These are phyloP conservation scores for Pseudogymnoascus sp. DNA, from an alignment of 2,329 filamentous ascomycete species.

Conservation along the genomic window DNA sequence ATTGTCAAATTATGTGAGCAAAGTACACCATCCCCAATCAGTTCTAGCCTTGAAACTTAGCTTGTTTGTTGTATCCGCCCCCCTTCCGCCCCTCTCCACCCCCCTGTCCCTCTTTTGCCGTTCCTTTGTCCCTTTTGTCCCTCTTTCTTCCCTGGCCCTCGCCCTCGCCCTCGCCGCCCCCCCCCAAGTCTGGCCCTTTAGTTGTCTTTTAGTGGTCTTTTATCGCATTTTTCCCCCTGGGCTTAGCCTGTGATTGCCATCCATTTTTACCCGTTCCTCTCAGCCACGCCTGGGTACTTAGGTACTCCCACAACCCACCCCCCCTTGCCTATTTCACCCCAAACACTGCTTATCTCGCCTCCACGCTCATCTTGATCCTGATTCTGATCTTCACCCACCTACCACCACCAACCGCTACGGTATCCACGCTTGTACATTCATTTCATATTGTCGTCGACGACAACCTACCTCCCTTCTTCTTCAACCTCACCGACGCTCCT, in stretches of 20 bases:
- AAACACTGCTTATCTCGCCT: not conserved
- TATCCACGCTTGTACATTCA: not conserved
- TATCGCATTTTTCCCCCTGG: not conserved
- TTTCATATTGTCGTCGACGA: not conserved
- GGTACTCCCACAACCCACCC: not conserved
- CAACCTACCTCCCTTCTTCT: not conserved
- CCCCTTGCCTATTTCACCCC: not conserved
- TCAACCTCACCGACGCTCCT: not conserved
- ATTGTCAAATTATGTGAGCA: not conserved
- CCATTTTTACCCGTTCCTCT: not conserved
- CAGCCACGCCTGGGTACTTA: not conserved
- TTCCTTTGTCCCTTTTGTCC: not conserved
- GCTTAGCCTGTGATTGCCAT: not conserved
- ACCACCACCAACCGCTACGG: not conserved
- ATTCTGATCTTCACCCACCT: conserved; percentile 3
- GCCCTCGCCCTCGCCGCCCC: not conserved
- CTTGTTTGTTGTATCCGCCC: not conserved
- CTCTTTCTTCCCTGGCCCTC: not conserved
- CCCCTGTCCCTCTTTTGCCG: not conserved
- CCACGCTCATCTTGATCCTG: conserved; percentile 2
- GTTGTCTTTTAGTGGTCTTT: not conserved
- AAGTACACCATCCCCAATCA: not conserved
- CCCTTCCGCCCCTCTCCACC: not conserved
- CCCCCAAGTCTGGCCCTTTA: not conserved
- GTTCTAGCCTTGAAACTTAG: not conserved